Base-by-base conservation (phyloP, 2,329 filamentous ascomycete species). In the Hirsutella minnesotensis region DNA sequence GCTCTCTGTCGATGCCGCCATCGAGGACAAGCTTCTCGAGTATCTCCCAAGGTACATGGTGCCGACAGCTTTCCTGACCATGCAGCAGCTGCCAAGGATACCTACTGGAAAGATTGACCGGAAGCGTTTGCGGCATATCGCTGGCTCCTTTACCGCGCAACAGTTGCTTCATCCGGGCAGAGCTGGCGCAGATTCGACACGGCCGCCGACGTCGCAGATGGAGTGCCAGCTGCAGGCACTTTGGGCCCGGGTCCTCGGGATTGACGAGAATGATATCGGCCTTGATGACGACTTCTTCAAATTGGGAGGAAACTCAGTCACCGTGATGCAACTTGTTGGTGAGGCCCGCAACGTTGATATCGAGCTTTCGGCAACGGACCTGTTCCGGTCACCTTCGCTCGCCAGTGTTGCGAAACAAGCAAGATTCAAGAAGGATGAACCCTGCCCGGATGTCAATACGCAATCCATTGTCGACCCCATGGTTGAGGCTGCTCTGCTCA, bases 1-100 rank as follows among this genome's bases (percentile, higher is more conserved):
- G 33, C 4, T 34, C 45, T 27, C 27, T 3, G 21, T 20, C 0
- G 3, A 7, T 3, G 38, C n/a, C 19, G 36, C 19, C 2, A 31
- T 31, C 29, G 10, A 15, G 4, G n/a, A 15, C 15, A 22, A 15
- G 4, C 24, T 39, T 8, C n/a, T 3, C 3, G 16, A 16, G 18
- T 4, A 15, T 7, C 13, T 50, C 10, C 56, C 57, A 3, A 47
- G 51, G 19, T 67, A 68, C 51, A 68, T 68, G 65, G 55, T 68
- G 0, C 66, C 66, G 4, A 57, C 60, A 0, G 55, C 58, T 4
- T 65, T 65, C 33, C 57, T 69, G 21, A 63, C 64, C 9, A 49
- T 67, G 13, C 49, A 52, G 2, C 47, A 54, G 15, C 66, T 69
- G 56, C 66, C 66, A 15, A 10, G 44, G 2, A 47, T 38, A 2